Evolutionary conservation across 495 filamentous ascomycete species (phyloP), one percentile per base, ranked within the genome.

Genomic region (Durotheca rogersii): DNA sequence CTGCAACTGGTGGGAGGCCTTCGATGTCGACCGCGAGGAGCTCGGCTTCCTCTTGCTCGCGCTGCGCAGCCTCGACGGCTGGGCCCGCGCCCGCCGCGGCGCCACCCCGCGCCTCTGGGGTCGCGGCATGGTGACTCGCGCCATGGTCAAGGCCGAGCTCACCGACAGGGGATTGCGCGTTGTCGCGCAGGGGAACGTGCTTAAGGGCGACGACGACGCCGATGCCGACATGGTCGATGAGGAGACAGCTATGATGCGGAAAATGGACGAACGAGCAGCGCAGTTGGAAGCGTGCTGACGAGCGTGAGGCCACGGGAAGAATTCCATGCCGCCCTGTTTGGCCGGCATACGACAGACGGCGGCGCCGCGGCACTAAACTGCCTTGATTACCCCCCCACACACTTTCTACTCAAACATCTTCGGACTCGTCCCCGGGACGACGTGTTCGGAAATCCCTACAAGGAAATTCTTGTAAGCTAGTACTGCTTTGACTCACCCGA

Each of bases 1-100:
- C 39, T 76, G 72, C 17, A 85, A 89, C 40, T 98, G 93, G 93
- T 98, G 93, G 93, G 90, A 94, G 69, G 87, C 96, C 0, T 97
- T 98, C 67, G 93, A 98, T 72, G 88, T 90, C n/a, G 92, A 96
- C 39, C 76, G 94, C 15, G 93, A 98, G 75, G 90, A 95, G 65
- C 72, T 97, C 37, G 93, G 93, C 2, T 97, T 97, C 59, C 61
- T 98, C 55, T 92, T 95, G 9, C 88, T 95, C 18, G 90, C 75
- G 0, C 82, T 98, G 81, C 71, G 80, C 38, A 95, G 92, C 46
- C 74, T 92, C 35, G 85, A 87, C 54, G 84, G 81, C 0, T 91
- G 87, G 68, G 84, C 81, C 58, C 55, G 56, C 52, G 69, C 53
- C 53, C 6, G n/a, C n/a, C n/a, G n/a, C n/a, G n/a, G n/a, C n/a